These are phyloP conservation scores for Dothideomycetes sp. DNA, from an alignment of 2,329 filamentous ascomycete genomes.

Conservation along the genomic window DNA sequence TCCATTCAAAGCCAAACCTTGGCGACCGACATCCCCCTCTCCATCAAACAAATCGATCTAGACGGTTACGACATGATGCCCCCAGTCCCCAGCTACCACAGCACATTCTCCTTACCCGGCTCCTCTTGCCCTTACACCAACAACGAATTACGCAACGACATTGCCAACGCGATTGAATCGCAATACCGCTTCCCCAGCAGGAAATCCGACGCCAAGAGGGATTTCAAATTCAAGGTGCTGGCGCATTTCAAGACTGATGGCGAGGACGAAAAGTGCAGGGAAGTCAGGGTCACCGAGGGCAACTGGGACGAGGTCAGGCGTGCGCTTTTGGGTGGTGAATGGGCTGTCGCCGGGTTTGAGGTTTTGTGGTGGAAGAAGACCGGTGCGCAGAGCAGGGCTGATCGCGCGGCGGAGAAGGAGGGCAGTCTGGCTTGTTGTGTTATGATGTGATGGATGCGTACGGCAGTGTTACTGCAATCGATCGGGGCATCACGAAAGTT, in stretches of 20 bases:
- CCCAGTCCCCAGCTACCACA: background rate
- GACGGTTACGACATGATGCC: constrained; percentile 8
- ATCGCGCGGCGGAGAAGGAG: constrained; percentile 19
- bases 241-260: background rate
- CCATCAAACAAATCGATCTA: constrained; percentile 9
- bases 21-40: constrained; percentile 4
- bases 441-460: background rate
- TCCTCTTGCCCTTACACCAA: background rate
- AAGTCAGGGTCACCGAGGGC: constrained; percentile 1
- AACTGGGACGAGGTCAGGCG: constrained; percentile 6
- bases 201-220: constrained; percentile 2
- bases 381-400: constrained; percentile 20
- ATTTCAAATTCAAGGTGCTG: constrained; percentile 5
- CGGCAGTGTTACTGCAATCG: too few relatives aligned
- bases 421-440: constrained; percentile 12
- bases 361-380: constrained; percentile 10
- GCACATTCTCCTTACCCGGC: background rate
- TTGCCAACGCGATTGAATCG: constrained; percentile 5
- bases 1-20: background rate
- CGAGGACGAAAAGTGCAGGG: constrained; percentile 5
- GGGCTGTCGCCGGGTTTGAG: constrained; percentile 3
- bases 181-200: constrained; percentile 1
- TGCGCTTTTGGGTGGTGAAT: constrained; percentile 1
- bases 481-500: too few relatives aligned
- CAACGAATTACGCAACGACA: constrained; percentile 4